Percentiles rank a stretch among this genome's conserved stretches.
Conservation (phyloP, 2,329 filamentous ascomycete species). For the Didymella keratinophila region DNA sequence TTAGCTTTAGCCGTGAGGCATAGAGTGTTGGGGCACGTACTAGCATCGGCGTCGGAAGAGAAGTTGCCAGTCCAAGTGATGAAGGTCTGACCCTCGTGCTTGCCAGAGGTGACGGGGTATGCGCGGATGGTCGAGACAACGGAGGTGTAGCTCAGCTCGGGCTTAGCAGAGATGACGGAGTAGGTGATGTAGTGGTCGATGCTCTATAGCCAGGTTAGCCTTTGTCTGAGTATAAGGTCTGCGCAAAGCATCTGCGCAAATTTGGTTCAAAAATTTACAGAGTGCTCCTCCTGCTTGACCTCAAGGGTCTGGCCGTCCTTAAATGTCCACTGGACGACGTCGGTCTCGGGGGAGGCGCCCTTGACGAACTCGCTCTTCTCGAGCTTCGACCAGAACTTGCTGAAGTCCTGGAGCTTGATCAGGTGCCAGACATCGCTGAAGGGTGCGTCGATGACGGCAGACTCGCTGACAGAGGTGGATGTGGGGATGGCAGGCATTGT, state of each 20-base stretch:
- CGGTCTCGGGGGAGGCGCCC: conserved; percentile 68
- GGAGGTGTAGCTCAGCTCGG: conserved; percentile 70
- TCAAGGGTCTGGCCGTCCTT: conserved; percentile 73
- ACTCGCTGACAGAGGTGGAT: conserved; percentile 71
- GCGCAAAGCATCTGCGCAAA: neutral
- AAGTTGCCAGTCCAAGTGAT: conserved; percentile 75
- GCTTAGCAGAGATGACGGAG: conserved; percentile 72
- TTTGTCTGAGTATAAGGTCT: neutral
- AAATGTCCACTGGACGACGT: conserved; percentile 74
- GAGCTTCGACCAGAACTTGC: conserved; percentile 71
- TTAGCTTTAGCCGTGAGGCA: conserved; percentile 6
- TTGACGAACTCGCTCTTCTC: conserved; percentile 69
- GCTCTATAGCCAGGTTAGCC: conserved; percentile 52
- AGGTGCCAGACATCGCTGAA: conserved; percentile 75
- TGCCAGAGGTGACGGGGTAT: conserved; percentile 71
- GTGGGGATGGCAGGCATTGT: conserved; percentile 62
- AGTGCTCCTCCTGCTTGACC: conserved; percentile 80
- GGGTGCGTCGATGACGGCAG: conserved; percentile 71
- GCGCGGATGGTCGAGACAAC: conserved; percentile 72
- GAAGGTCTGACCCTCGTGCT: conserved; percentile 70
- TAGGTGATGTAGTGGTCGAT: conserved; percentile 81
- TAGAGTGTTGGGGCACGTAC: conserved; percentile 53
- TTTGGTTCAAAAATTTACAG: conserved; percentile 55
- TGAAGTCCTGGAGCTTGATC: conserved; percentile 76
- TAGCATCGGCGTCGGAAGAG: conserved; percentile 73